A percentile compares a stretch with the other conserved stretches of the same genome.
Evolutionary conservation across 331 rosid species (phyloP).

Genomic region (Malus hybrid): DNA sequence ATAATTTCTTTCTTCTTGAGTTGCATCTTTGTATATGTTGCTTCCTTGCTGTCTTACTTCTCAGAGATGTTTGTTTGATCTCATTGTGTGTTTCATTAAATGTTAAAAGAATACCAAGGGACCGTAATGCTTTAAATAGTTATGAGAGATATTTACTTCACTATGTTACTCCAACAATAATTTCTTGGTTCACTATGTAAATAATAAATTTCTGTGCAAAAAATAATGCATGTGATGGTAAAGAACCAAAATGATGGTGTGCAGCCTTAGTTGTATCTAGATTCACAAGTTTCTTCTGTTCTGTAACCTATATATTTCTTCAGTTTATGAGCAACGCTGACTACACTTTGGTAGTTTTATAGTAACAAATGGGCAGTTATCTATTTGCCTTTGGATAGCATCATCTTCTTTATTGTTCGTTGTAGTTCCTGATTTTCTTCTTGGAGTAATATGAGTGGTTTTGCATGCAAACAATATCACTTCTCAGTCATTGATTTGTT

Average conservation of each 20-base stretch:
- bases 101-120: neutral
- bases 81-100: conserved; percentile 27
- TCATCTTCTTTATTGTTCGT: neutral
- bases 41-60: too few relatives aligned
- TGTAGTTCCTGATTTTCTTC: neutral
- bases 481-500: neutral
- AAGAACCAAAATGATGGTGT: neutral
- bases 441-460: neutral
- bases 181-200: neutral
- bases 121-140: conserved; percentile 3
- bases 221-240: neutral
- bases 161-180: conserved; percentile 3
- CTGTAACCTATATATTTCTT: neutral
- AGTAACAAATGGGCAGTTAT: neutral
- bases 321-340: neutral
- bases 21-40: too few relatives aligned
- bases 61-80: conserved; percentile 16
- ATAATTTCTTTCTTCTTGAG: too few relatives aligned
- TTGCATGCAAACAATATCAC: neutral
- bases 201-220: neutral
- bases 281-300: neutral
- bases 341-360: neutral
- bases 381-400: neutral
- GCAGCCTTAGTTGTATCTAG: neutral
- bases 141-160: conserved; percentile 3